Base-by-base conservation (phyloP, 768 basidiomycete species). In the Agaricus sinodeliciosus region DNA sequence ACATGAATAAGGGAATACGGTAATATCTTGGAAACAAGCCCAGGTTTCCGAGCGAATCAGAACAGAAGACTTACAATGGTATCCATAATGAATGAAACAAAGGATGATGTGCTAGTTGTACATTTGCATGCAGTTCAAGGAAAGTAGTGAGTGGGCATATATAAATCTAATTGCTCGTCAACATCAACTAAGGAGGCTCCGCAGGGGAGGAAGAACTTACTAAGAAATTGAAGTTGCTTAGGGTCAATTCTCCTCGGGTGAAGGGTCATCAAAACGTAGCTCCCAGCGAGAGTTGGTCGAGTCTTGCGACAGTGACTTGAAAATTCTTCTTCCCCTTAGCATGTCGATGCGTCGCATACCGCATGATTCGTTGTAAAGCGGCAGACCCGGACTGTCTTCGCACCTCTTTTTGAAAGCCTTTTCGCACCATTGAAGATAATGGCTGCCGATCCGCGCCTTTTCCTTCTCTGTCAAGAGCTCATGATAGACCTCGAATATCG, bases 321-420 rank as follows among this genome's bases (percentile, higher is more conserved):
- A 85, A 49, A 81, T 61, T 25, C 78, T 76, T 49, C 64, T 75
- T 8, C 79, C 78, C 19, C 69, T 61, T 50, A 85, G 64, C 31
- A 80, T 62, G 55, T 86, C 84, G 44, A 84, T 74, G 15, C 84
- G 74, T 49, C 74, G 69, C 65, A 81, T 70, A 6, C 82, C 83
- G 43, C 72, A 65, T 28, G 65, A 63, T 55, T 72, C 70, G 52
- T 74, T 76, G 49, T 64, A 69, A 48, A 68, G 69, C 13, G 69
- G 65, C 45, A 74, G 57, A 27, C 73, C 73, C 1, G 72, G 70
- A 27, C 67, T 66, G 45, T 76, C 71, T 31, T 64, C 60, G 60
- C 78, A 79, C 44, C 79, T 69, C 48, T 75, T 72, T 35, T 69
- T 65, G 57, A 79, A 82, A 0, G 74, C 71, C 1, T 58, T 65